Base-by-base conservation (phyloP, 2,329 filamentous ascomycete species). In the Simplicillium sp. region DNA sequence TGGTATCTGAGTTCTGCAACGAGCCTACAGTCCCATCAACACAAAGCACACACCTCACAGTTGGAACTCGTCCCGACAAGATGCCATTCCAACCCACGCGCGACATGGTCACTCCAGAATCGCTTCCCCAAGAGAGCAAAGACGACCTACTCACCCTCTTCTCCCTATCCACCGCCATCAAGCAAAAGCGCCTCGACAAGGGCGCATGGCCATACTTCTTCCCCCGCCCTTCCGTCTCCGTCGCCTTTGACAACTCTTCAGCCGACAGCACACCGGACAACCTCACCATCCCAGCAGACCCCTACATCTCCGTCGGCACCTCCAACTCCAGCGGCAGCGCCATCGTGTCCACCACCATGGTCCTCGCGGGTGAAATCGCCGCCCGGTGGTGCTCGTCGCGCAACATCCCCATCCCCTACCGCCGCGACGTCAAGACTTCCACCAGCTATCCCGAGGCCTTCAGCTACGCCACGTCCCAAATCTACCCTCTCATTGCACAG, bases 321-420 rank as follows among this genome's bases (percentile, higher is more conserved):
- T 54, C 57, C 14, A 36, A 48, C 3, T 61, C 56, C 8, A 56
- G 45, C 5, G 56, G 53, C 20, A 57, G 54, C 35, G 57, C 58
- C 1, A 48, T 65, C 4, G 64, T 67, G 11, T 48, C 57, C 37
- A 62, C 57, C 36, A 54, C 58, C 32, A 84, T 84, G 80, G 65
- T 75, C 31, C 63, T 82, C 4, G 79, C 77, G 11, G 77, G 76
- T 40, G 69, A 81, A 50, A 61, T 80, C 18, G 77, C 74, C 31
- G 79, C 77, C 15, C 64, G 62, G 25, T 84, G 77, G 75, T 81
- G 77, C 51, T 53, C 65, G 36, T 66, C 69, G 16, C 71, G 78
- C 38, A 60, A 64, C 15, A 72, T 84, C 39, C 71, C 77, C 29
- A 65, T 78, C 20, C 75, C 78, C 7, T 84, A 74, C 57, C 74